Evolutionary conservation across 805 yeast genomes (phyloP), one percentile per base, ranked within the genome.

Genomic region (Wickerhamomyces queroliae): DNA sequence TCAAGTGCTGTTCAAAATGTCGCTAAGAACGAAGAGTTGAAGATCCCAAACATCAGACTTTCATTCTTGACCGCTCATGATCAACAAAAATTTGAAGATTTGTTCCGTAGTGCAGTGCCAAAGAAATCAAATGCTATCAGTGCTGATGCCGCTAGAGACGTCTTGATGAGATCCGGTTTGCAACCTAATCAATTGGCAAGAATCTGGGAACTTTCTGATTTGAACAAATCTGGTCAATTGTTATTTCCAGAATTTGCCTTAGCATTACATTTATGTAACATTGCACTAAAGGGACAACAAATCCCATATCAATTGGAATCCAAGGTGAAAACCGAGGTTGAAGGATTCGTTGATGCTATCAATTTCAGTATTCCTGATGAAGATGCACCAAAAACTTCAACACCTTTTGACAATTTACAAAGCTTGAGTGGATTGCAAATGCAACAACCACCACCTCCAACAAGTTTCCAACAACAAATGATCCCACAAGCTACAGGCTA

Each of bases 231-330:
- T 7, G 98, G 98, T 2, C 72, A 78, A 40, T 73, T 91, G 44
- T 64, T 91, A 50, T 91, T 90, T 57, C 98, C 98, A 2, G 97
- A 91, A 61, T 91, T 91, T 69, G 95, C 95, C 13, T 69, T 91
- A 48, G 89, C 96, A 15, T 78, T 91, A 70, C 91, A 89, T 60
- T 69, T 91, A 50, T 89, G 95, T 57, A 83, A 85, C 50, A 63
- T 78, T 53, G 83, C 83, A 0, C 69, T 86, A 49, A 78, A 76
- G 50, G 95, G 96, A 27, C 89, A 85, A 49, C 67, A 80, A 8
- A 68, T 90, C 44, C 97, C 98, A 3, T 67, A 67, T 32, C 70
- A 68, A 30, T 63, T 91, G 48, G 96, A 95, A 23, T 72, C 74
- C 17, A 79, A 74, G 45, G 78, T 88, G 64, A 69, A 70, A 55